Base-by-base conservation (phyloP, 306 rosid genomes). In the Sindora glabra region DNA sequence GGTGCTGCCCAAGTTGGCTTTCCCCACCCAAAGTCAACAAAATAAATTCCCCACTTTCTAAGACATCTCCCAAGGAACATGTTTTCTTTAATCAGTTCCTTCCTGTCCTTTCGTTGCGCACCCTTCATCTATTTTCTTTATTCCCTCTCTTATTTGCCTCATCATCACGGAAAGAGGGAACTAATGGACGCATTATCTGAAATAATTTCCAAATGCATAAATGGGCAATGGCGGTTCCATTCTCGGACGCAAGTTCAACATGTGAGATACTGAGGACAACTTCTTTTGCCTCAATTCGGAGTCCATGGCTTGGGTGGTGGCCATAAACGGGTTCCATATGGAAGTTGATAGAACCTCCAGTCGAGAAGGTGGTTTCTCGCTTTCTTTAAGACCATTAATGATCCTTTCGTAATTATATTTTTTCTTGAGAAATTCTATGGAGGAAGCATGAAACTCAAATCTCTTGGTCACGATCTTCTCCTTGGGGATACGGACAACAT, bases 21-120 rank as follows among this genome's bases (percentile, higher is more conserved):
- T 0, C 89, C 94, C 84, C 78, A 79, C 4, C 94, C 89, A 59
- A 81, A 81, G 55, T 81, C 87, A 21, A 73, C 54, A 1, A 5
- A 15, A 77, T 50, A 5, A 59, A 23, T 16, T 77, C 81, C 11
- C 72, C 75, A 72, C 56, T 45, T 45, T 64, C 3, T 59, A 0
- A 0, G 71, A 60, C 17, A 0, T 69, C 65, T 39, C 57, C 62
- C 3, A 75, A 55, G 6, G 36, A 64, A 18, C 58, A 29, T 50
- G 65, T 23, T 22, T 64, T 66, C 3, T 32, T 29, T n/a, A n/a
- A 6, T 36, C 34, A 1, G 14, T 4, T 3, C 73, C 71, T 10
- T 69, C 64, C 24, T 51, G 63, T 1, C 72, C 42, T 17, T 40
- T 32, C 11, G 60, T 73, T 34, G 62, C 66, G 3, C 41, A 73